Evolutionary conservation across 2,329 filamentous ascomycete species (phyloP).

Genomic region (Akanthomyces dipterigenus): DNA sequence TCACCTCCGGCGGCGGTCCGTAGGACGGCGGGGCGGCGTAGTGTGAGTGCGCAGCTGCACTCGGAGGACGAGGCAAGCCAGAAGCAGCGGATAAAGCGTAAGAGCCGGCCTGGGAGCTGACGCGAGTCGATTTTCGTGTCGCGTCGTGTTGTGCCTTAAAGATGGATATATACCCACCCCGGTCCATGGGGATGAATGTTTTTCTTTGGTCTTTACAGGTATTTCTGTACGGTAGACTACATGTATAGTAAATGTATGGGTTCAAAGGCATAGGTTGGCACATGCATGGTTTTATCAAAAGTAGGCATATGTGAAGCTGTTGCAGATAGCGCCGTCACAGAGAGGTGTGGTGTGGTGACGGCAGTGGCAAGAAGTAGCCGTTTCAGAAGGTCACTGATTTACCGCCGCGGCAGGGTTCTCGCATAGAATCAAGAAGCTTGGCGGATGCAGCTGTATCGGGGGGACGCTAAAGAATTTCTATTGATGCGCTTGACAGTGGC

Average conservation of each 20-base stretch:
- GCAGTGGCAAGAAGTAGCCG: no score
- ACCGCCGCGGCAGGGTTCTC: no score
- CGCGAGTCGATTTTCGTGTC: background rate
- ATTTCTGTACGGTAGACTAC: background rate
- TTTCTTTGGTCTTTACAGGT: background rate
- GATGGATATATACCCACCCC: constrained; percentile 1
- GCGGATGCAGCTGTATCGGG: background rate
- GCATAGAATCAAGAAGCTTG: background rate
- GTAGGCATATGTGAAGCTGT: no score
- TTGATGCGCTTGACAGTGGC: background rate
- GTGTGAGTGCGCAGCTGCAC: background rate
- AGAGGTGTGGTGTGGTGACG: no score
- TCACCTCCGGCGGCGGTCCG: background rate
- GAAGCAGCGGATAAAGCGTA: constrained; percentile 14
- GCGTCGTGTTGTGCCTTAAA: background rate
- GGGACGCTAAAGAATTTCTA: background rate
- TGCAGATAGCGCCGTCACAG: no score
- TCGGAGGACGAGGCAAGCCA: constrained; percentile 16
- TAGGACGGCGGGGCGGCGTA: background rate
- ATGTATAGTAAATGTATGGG: background rate
- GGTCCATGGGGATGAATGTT: background rate
- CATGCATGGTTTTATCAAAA: no score
- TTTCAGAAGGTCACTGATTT: no score
- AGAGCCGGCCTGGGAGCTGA: background rate
- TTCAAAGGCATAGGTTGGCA: background rate